These are phyloP conservation scores for Lentinula raphanica DNA, from an alignment of 768 basidiomycete species.

Conservation along the genomic window DNA sequence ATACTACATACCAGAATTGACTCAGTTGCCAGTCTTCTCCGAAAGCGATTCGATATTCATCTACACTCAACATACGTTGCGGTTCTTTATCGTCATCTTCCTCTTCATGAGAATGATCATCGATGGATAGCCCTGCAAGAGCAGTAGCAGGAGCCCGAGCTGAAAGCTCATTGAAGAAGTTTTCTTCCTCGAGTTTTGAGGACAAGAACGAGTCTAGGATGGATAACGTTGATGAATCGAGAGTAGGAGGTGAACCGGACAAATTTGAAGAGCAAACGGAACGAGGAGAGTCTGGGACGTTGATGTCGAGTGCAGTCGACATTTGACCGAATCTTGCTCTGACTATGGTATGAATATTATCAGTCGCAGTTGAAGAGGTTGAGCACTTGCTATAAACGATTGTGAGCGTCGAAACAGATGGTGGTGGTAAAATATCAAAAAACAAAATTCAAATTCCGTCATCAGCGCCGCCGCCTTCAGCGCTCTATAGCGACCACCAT, in stretches of 20 bases:
- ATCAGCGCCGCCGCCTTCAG: neutral
- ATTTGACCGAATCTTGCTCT: no score
- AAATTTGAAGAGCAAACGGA: constrained; percentile 2
- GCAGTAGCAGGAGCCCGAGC: constrained; percentile 27
- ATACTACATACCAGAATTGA: constrained; percentile 38
- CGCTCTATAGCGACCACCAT: neutral
- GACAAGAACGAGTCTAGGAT: constrained; percentile 35
- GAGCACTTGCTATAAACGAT: neutral
- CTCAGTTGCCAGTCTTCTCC: constrained; percentile 48
- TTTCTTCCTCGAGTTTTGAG: constrained; percentile 36
- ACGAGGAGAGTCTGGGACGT: neutral
- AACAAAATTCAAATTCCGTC: neutral
- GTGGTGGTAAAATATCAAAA: neutral
- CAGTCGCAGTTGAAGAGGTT: no score
- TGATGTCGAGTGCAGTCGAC: neutral
- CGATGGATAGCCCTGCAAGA: constrained; percentile 27
- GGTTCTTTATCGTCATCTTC: constrained; percentile 11
- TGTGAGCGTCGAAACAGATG: neutral
- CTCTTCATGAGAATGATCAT: constrained; percentile 14
- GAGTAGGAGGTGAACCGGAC: constrained; percentile 31
- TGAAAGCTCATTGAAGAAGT: constrained; percentile 34
- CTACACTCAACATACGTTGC: constrained; percentile 37
- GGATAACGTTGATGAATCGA: constrained; percentile 32
- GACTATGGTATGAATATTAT: no score
- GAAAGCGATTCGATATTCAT: constrained; percentile 38